A percentile compares a stretch with the other conserved stretches of the same genome.
Evolutionary conservation across 176 grass and related monocot genomes (phyloP).

Genomic region (Cenchrus purpureus): DNA sequence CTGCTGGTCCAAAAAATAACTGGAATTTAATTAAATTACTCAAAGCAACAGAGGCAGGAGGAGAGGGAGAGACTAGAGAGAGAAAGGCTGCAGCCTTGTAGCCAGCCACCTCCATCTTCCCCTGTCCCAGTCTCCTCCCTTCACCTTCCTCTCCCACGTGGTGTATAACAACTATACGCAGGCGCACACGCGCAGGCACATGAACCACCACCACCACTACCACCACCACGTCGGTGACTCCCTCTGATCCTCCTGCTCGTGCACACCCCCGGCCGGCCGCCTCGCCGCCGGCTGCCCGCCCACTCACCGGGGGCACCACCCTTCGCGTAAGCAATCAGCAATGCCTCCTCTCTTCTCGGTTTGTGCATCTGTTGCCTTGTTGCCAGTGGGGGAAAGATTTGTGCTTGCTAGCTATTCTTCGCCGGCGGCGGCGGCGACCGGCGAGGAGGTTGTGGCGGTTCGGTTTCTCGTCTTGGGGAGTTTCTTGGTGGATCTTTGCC

Average conservation of each 20-base stretch:
- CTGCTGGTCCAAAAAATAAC: not conserved
- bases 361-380: not conserved
- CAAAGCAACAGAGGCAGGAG: slow-evolving; percentile 9
- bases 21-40: no score
- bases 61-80: not conserved
- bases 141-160: slow-evolving; percentile 40
- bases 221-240: not conserved
- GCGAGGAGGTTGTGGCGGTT: not conserved
- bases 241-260: not conserved
- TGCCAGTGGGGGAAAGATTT: not conserved
- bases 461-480: not conserved
- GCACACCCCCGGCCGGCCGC: not conserved
- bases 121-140: not conserved
- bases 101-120: slow-evolving; percentile 11
- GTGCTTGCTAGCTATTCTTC: not conserved
- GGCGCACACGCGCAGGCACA: slow-evolving; percentile 31
- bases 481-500: slow-evolving; percentile 32
- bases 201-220: slow-evolving; percentile 1
- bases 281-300: not conserved
- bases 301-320: no score
- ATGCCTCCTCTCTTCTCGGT: slow-evolving; percentile 15
- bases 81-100: slow-evolving; percentile 23
- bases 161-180: slow-evolving; percentile 27
- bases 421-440: not conserved
- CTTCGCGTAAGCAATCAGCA: not conserved